Evolutionary conservation across 805 yeast species (phyloP).

Genomic region (Candida methanosorbosa): DNA sequence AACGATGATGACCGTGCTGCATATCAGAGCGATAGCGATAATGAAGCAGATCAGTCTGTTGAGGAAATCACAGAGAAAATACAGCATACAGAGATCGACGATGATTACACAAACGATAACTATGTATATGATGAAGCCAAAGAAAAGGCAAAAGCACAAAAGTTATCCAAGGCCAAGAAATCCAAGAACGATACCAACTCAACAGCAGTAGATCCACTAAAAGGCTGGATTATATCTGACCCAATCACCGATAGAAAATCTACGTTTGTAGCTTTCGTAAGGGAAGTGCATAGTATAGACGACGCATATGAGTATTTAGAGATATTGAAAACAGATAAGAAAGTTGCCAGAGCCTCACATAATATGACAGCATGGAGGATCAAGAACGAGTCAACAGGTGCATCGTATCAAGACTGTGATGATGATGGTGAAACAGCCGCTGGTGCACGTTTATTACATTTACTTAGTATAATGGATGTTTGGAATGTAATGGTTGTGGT

Average conservation of each 20-base stretch:
- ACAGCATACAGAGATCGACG: neutral
- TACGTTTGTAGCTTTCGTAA: conserved; percentile 72
- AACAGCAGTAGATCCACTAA: conserved; percentile 35
- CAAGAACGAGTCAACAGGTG: conserved; percentile 37
- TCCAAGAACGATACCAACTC: conserved; percentile 1
- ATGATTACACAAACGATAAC: too few species aligned
- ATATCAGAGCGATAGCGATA: conserved; percentile 2
- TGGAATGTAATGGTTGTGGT: conserved; percentile 84
- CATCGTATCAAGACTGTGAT: conserved; percentile 74
- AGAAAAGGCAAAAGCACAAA: conserved; percentile 16
- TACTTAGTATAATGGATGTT: conserved; percentile 65
- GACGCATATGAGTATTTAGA: conserved; percentile 53
- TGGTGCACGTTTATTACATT: conserved; percentile 76
- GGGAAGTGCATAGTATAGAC: conserved; percentile 50
- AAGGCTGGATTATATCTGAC: conserved; percentile 71
- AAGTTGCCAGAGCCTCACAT: conserved; percentile 62
- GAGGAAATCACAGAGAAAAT: neutral
- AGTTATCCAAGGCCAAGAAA: neutral
- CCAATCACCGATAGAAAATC: conserved; percentile 80
- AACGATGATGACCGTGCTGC: conserved; percentile 8
- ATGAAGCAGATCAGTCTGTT: neutral
- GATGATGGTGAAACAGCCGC: conserved; percentile 98
- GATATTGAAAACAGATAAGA: conserved; percentile 51
- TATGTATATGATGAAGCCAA: conserved; percentile 19
- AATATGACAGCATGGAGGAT: conserved; percentile 87